Evolutionary conservation across 495 filamentous ascomycete genomes (phyloP), one percentile per base, ranked within the genome.

Genomic region (Hypoxylon trugodes): DNA sequence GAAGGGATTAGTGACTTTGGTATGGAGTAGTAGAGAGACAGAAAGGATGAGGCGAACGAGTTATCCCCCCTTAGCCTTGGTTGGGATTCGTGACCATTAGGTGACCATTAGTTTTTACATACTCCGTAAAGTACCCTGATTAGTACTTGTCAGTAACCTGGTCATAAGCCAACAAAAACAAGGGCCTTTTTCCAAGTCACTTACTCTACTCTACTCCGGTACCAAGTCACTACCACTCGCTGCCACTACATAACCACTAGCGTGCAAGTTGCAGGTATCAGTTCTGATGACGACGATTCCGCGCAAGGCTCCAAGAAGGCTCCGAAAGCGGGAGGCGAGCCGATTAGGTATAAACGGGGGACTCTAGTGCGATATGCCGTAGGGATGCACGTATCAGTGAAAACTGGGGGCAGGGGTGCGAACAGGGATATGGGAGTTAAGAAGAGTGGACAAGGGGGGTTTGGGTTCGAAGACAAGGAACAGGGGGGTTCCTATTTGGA

Each of bases 221-320:
- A 15, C 36, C 15, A 38, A 16, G 36, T 38, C 10, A 16, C 13
- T 15, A 15, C 6, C n/a, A n/a, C n/a, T n/a, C n/a, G 10, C 19
- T 38, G 19, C 36, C 8, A 3, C 10, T 19, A 24, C 21, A 43
- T 21, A 22, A 41, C 38, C 9, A 10, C 24, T n/a, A 15, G 21
- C 18, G 18, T 37, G 43, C 36, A 50, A 46, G 41, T 43, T 22
- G 37, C 32, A 60, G 63, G 49, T 66, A 66, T 58, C 57, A 61
- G 9, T 64, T 50, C 47, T 60, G 52, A 70, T 71, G 69, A 71
- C 61, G 69, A 69, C 59, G 61, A 61, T 62, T 51, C 66, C 50
- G 48, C 51, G 58, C 65, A 65, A 71, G 69, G 69, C 69, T 71
- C 69, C 69, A 65, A 71, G 64, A 65, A 71, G 69, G 69, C 69